These are phyloP conservation scores for Scutellaria minor DNA, from an alignment of 257 asterid species.

Conservation along the genomic window DNA sequence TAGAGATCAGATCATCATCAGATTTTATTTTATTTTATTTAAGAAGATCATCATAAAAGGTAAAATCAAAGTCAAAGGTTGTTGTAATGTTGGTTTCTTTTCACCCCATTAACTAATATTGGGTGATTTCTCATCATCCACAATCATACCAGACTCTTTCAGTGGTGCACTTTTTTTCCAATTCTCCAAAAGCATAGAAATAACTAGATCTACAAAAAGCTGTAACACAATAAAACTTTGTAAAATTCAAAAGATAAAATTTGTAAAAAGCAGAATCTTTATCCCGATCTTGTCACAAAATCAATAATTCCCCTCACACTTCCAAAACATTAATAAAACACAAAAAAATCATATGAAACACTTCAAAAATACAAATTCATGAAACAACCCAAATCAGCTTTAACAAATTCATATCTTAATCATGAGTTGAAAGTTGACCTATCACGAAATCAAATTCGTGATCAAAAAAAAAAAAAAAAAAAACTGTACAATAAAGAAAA, in stretches of 20 bases:
- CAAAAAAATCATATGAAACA: too few relatives aligned
- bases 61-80: conserved; percentile 16
- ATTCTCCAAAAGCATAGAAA: conserved; percentile 30
- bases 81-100: conserved; percentile 22
- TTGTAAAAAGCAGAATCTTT: conserved; percentile 32
- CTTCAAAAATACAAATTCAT: too few relatives aligned
- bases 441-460: too few relatives aligned
- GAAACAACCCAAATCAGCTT: too few relatives aligned
- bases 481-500: not conserved
- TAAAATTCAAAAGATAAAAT: conserved; percentile 19
- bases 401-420: too few relatives aligned
- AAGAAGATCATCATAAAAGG: not conserved
- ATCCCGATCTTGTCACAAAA: conserved; percentile 36
- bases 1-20: not conserved
- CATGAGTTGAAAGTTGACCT: too few relatives aligned
- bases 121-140: conserved; percentile 32
- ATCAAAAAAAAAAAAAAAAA: not conserved
- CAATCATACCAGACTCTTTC: conserved; percentile 26
- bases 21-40: too few relatives aligned
- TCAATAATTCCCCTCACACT: conserved; percentile 29
- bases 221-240: not conserved
- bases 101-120: conserved; percentile 25
- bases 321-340: conserved; percentile 14
- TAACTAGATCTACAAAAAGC: conserved; percentile 1
- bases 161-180: not conserved